A percentile compares a stretch with the other conserved stretches of the same genome.
These are phyloP conservation scores for Porodaedalea pini DNA, from an alignment of 1,284 basidiomycete genomes.

Conservation along the genomic window DNA sequence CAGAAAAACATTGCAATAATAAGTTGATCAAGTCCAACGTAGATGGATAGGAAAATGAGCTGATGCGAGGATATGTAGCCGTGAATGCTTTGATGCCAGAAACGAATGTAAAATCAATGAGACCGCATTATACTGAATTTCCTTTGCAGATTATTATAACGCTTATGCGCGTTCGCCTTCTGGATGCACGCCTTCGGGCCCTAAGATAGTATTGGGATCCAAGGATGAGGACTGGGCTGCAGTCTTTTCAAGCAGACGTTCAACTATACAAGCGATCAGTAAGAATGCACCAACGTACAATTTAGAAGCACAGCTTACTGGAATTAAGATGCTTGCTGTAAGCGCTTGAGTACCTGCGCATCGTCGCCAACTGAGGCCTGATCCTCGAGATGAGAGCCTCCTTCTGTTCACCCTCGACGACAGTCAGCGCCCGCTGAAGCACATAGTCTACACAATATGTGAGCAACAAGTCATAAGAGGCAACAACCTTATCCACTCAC, in stretches of 20 bases:
- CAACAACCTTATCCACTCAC: conserved; percentile 45
- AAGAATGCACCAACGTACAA: neutral
- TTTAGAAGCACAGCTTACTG: conserved; percentile 46
- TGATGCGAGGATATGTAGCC: conserved; percentile 18
- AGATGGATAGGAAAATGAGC: conserved; percentile 5
- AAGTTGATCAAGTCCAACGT: conserved; percentile 15
- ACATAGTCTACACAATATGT: conserved; percentile 61
- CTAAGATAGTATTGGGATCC: conserved; percentile 4
- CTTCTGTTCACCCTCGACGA: conserved; percentile 72
- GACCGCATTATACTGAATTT: conserved; percentile 8
- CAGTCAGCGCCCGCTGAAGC: conserved; percentile 68
- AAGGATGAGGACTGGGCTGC: neutral
- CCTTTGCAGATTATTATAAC: conserved; percentile 9
- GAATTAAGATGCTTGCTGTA: conserved; percentile 78
- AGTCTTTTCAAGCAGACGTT: conserved; percentile 55
- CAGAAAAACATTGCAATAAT: conserved; percentile 11
- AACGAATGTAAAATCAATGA: conserved; percentile 8
- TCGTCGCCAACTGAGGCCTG: conserved; percentile 61
- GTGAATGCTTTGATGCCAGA: conserved; percentile 13
- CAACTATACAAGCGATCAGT: conserved; percentile 43
- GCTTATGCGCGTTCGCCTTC: conserved; percentile 8
- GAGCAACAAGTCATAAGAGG: neutral
- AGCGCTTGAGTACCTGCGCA: conserved; percentile 67
- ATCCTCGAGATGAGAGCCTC: conserved; percentile 60
- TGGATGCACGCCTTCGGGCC: conserved; percentile 3